phyloP scores from a whole-genome alignment of 306 rosid species.

The Cicer pinnatifidum region DNA sequence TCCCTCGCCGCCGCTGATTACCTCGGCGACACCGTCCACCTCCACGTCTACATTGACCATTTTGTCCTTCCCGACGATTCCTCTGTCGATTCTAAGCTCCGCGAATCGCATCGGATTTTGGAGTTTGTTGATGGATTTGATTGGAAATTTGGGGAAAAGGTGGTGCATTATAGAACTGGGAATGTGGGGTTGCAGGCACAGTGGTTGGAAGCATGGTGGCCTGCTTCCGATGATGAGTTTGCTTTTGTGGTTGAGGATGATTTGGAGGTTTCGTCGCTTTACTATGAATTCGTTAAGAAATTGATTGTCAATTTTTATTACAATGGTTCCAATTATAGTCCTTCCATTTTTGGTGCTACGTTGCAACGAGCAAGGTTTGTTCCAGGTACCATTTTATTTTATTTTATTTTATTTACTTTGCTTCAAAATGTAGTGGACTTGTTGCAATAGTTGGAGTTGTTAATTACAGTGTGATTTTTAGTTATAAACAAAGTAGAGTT shows the following conservation, averaged over 20 bases:
- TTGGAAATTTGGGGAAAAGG: conserved; percentile 83
- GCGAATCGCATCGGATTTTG: conserved; percentile 65
- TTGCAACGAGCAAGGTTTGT: conserved; percentile 97
- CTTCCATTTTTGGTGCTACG: conserved; percentile 80
- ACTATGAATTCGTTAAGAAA: conserved; percentile 68
- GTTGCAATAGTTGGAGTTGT: not conserved
- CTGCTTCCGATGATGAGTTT: conserved; percentile 75
- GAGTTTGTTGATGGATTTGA: conserved; percentile 67
- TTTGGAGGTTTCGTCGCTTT: conserved; percentile 84
- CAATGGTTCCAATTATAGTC: conserved; percentile 73
- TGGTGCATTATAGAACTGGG: conserved; percentile 73
- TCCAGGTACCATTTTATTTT: conserved; percentile 75
- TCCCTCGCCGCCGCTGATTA: conserved; percentile 85
- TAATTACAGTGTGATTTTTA: not conserved
- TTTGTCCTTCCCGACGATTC: conserved; percentile 43
- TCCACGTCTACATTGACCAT: conserved; percentile 81
- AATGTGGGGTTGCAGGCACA: conserved; percentile 94
- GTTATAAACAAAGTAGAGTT: not conserved
- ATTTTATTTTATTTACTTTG: conserved; percentile 29
- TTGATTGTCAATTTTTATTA: conserved; percentile 79
- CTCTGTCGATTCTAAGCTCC: conserved; percentile 48
- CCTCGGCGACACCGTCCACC: conserved; percentile 75
- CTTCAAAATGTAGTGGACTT: not conserved
- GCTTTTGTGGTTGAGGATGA: conserved; percentile 89
- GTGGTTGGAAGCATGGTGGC: conserved; percentile 99